Evolutionary conservation across 2,329 filamentous ascomycete genomes (phyloP), one percentile per base, ranked within the genome.

Genomic region (Elsinoe necatrix): DNA sequence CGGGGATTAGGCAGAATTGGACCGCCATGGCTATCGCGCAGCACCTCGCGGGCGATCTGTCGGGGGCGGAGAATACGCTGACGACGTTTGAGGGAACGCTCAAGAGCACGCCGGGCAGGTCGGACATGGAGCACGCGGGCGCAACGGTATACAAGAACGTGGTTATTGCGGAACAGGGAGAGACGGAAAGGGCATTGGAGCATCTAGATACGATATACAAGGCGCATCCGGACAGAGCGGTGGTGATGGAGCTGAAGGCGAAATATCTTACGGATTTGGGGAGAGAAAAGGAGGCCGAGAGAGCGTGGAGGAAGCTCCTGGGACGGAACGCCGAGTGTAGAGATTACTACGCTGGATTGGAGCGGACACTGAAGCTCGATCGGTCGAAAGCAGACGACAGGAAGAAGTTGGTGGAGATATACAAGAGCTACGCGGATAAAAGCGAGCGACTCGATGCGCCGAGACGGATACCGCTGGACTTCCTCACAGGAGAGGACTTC

Each of bases 11-110:
- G 63, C 89, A 95, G 74, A 96, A 92, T 73, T 98, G 95, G 95
- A 97, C 93, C 3, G 93, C 89, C n/a, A 76, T 98, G 59, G 93
- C 93, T 39, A 87, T 97, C 57, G 93, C 92, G 34, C 84, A 95
- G 69, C 93, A 98, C 67, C 78, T 98, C 54, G 81, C 84, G n/a
- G 93, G 92, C 1, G 87, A 95, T 67, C 77, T 93, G 60, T 73
- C 79, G 43, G 87, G 93, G 65, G 95, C 93, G 27, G 93, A 98
- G 74, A 89, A 90, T 65, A 87, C 95, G 39, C 75, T 98, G 64
- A 89, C 83, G 47, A 95, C 87, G 14, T 98, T 92, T 71, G 93
- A 98, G 72, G 89, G 93, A 61, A 97, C 92, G 0, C 72, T 98
- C 61, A 96, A 95, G 74, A 80, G 80, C 11, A 81, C 85, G 8